phyloP scores from a whole-genome alignment of 768 basidiomycete species.

The Hypholoma fasciculare region DNA sequence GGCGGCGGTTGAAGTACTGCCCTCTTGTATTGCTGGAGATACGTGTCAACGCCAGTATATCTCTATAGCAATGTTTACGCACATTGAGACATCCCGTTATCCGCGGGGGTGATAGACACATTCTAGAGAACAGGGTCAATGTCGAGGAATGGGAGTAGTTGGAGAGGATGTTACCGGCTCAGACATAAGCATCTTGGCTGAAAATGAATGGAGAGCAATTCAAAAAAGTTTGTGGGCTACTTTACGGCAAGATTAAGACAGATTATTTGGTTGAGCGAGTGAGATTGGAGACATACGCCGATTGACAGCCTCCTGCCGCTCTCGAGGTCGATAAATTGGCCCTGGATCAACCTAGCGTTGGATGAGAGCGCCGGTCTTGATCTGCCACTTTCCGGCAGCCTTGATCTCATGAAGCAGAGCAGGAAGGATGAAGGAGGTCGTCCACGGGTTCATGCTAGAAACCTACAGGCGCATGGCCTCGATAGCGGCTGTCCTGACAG shows the following conservation, averaged over 20 bases:
- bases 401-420: conserved; percentile 91
- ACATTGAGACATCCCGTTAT: conserved; percentile 16
- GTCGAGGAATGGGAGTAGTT: not conserved
- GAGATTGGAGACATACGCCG: not conserved
- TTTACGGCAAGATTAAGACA: too few species aligned
- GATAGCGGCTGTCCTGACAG: conserved; percentile 81
- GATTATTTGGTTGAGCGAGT: not conserved
- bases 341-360: conserved; percentile 1
- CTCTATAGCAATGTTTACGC: not conserved
- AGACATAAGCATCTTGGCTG: conserved; percentile 1
- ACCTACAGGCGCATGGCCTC: conserved; percentile 79
- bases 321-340: not conserved
- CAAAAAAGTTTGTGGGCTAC: too few species aligned
- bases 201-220: not conserved
- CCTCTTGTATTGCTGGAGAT: conserved; percentile 53
- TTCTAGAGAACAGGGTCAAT: not conserved
- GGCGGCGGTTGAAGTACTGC: conserved; percentile 64
- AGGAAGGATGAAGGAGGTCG: conserved; percentile 78
- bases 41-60: not conserved
- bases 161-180: not conserved
- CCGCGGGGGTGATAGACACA: conserved; percentile 3
- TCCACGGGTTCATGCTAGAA: conserved; percentile 87
- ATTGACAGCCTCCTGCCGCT: not conserved
- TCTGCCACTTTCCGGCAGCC: conserved; percentile 95
- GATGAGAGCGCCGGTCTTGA: conserved; percentile 87